Evolutionary conservation across 192 early-diverging fungal species (phyloP).

Genomic region (Entomortierella chlamydospora): DNA sequence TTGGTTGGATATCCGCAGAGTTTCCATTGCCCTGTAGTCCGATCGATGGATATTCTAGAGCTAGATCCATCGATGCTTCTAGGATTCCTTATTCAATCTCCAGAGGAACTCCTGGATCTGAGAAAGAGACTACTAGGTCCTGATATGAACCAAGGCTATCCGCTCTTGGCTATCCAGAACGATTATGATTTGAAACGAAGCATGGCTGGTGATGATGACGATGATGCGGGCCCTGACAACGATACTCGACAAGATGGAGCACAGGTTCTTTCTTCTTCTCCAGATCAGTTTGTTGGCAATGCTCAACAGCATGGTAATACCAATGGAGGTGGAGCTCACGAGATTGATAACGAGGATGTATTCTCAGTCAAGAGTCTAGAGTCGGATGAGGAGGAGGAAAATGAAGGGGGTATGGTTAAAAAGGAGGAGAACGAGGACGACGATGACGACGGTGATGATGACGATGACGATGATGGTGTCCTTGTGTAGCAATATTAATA

Average conservation of each 20-base stretch:
- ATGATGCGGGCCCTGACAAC: neutral
- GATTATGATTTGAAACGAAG: neutral
- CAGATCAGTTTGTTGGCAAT: neutral
- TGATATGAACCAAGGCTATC: constrained; percentile 15
- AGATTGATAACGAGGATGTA: neutral
- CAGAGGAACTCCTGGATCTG: constrained; percentile 39
- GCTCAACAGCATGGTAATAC: neutral
- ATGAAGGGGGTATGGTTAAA: neutral
- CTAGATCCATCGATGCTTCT: constrained; percentile 55
- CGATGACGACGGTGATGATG: neutral
- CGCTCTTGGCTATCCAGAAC: constrained; percentile 16
- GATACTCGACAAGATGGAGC: neutral
- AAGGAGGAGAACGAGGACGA: neutral
- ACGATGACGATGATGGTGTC: neutral
- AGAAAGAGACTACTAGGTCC: neutral
- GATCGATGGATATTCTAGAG: constrained; percentile 49
- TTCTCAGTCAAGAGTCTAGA: constrained; percentile 19
- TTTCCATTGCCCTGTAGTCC: constrained; percentile 49
- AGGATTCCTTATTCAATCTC: constrained; percentile 47
- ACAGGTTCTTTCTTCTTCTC: neutral
- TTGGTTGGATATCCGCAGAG: constrained; percentile 15
- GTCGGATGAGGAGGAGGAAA: neutral
- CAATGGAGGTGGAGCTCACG: neutral
- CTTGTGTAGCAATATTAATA: neutral
- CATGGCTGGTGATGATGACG: neutral